phyloP scores from a whole-genome alignment of 2,329 filamentous ascomycete species.

The Apiospora koreana region DNA sequence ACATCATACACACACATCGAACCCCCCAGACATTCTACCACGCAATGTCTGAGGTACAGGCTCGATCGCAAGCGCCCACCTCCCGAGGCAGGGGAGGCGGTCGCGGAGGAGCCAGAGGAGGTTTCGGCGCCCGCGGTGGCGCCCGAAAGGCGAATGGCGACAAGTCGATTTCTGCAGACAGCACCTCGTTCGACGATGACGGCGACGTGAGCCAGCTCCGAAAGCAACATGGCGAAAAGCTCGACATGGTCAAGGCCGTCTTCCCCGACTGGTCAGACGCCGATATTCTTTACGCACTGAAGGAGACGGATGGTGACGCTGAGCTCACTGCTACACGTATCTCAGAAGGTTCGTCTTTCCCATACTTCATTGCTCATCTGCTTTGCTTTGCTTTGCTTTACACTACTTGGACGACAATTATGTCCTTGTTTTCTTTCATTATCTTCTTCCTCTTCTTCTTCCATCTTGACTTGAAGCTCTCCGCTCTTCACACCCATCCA shows the following conservation, averaged over 20 bases:
- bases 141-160: slow-evolving; percentile 69
- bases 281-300: slow-evolving; percentile 88
- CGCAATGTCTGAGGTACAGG: slow-evolving; percentile 92
- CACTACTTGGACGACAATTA: not conserved
- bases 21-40: slow-evolving; percentile 35
- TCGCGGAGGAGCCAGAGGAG: slow-evolving; percentile 76
- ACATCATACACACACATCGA: slow-evolving; percentile 32
- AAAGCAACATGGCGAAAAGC: slow-evolving; percentile 80
- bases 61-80: slow-evolving; percentile 67
- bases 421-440: not conserved
- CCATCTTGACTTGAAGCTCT: not conserved
- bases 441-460: not conserved
- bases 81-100: slow-evolving; percentile 83
- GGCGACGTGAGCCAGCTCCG: slow-evolving; percentile 90
- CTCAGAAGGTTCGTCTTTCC: slow-evolving; percentile 62
- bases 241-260: slow-evolving; percentile 84
- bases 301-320: slow-evolving; percentile 83
- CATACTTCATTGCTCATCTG: slow-evolving; percentile 12
- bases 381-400: not conserved
- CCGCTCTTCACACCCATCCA: not conserved
- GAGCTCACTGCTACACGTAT: slow-evolving; percentile 76
- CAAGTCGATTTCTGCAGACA: slow-evolving; percentile 55
- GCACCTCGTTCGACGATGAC: slow-evolving; percentile 71
- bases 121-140: slow-evolving; percentile 62
- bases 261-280: slow-evolving; percentile 95